Evolutionary conservation across 2,329 filamentous ascomycete species (phyloP).

Genomic region (Aureobasidium pullulans): DNA sequence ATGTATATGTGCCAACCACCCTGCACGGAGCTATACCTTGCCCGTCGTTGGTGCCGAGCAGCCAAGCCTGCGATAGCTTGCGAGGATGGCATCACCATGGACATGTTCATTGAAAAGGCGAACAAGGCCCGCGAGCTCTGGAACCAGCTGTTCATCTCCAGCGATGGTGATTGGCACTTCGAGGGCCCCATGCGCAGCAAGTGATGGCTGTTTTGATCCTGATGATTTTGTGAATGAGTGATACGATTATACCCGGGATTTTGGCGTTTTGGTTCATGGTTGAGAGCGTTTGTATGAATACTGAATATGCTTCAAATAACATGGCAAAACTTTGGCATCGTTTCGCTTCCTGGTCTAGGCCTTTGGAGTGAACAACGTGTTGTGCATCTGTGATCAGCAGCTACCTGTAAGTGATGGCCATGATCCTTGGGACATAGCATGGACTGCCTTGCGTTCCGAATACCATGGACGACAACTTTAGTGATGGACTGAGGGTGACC

Average conservation of each 20-base stretch:
- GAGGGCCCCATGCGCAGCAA: slow-evolving; percentile 27
- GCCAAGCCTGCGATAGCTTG: slow-evolving; percentile 21
- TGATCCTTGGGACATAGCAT: not conserved
- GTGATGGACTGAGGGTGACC: not conserved
- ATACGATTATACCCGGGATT: slow-evolving; percentile 7
- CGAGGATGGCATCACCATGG: slow-evolving; percentile 27
- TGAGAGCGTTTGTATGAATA: not conserved
- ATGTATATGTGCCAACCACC: slow-evolving; percentile 30
- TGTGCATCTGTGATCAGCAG: not conserved
- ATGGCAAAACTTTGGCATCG: no score
- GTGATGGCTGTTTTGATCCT: not conserved
- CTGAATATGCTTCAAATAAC: no score
- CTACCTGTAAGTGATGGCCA: not conserved
- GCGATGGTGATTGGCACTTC: slow-evolving; percentile 30
- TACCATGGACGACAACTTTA: no score
- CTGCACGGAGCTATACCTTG: slow-evolving; percentile 25
- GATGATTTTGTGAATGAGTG: not conserved
- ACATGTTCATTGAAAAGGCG: slow-evolving; percentile 23
- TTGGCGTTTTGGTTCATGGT: not conserved
- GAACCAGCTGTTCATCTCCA: slow-evolving; percentile 26
- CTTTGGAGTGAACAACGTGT: not conserved
- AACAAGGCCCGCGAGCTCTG: slow-evolving; percentile 21
- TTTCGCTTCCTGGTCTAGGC: not conserved
- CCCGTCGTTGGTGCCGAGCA: slow-evolving; percentile 24
- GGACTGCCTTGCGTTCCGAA: not conserved